Evolutionary conservation across 202 grass and related monocot species (phyloP), one percentile per base, ranked within the genome.

Genomic region (Zoysia matrella): DNA sequence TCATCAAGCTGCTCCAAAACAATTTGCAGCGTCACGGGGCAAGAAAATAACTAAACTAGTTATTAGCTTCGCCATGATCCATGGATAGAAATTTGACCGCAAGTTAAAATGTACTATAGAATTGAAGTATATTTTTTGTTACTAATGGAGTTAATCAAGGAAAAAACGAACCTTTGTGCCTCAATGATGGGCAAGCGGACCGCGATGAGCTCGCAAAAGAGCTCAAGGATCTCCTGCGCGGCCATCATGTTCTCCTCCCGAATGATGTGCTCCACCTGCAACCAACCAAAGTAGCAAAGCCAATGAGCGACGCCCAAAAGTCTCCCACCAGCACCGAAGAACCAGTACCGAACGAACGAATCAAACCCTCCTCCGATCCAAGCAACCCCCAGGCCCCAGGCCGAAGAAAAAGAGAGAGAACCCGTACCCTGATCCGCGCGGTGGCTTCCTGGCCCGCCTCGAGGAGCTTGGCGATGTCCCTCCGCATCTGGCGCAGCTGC

Each of bases 181-280:
- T 99, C 96, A 3, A 99, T 96, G 85, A 99, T 82, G 53, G 96
- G 93, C 66, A 99, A 87, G 3, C 96, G 90, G 6, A 95, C 96
- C 0, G 93, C 49, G 36, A 99, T 75, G 39, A 99, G 92, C 50
- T 99, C 96, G 51, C 93, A 95, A 74, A 95, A 99, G 78, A 99
- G 90, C 83, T 99, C 96, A 6, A 99, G 80, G 75, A 95, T 99
- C 89, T 99, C 96, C 88, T 99, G 96, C 55, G 96, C 96, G 8
- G 96, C 96, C 89, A 93, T 93, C 89, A 99, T 95, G 74, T 99
- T 95, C 85, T 99, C 96, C 89, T 99, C 96, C 78, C 96, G 78
- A 52, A 99, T 81, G 76, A 99, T 99, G 83, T 99, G 92, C 77
- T 99, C 96, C 51, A 99, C 96, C 92, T 99, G 70, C 22, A 30